phyloP scores from a whole-genome alignment of 345 rosid species.

The Aurinia saxatilis region DNA sequence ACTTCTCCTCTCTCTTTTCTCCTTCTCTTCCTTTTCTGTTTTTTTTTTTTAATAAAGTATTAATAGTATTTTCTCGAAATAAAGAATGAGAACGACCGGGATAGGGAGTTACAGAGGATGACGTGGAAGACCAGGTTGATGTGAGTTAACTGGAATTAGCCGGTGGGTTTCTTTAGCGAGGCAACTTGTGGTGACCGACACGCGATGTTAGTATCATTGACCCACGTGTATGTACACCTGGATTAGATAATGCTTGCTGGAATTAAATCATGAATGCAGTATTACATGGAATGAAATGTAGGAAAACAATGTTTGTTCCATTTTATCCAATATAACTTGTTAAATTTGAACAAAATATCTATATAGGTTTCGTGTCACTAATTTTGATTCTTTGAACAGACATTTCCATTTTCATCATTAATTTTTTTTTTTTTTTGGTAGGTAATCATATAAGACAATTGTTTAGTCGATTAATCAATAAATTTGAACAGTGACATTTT shows the following conservation, averaged over 20 bases:
- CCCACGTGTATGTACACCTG: slow-evolving; percentile 9
- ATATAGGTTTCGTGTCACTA: too few species aligned
- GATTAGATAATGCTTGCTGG: background rate
- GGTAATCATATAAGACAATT: too few species aligned
- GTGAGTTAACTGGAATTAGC: slow-evolving; percentile 5
- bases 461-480: too few species aligned
- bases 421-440: too few species aligned
- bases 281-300: too few species aligned
- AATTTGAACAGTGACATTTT: too few species aligned
- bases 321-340: too few species aligned
- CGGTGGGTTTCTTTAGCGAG: background rate
- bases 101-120: slow-evolving; percentile 10
- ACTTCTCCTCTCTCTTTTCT: slow-evolving; percentile 23
- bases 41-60: background rate
- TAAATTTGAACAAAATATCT: too few species aligned
- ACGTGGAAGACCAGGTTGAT: slow-evolving; percentile 10
- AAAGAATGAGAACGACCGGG: slow-evolving; percentile 3
- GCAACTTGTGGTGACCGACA: slow-evolving; percentile 1
- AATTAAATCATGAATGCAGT: too few species aligned
- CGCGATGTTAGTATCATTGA: background rate
- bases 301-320: too few species aligned
- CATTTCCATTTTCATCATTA: too few species aligned
- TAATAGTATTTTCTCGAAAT: slow-evolving; percentile 9
- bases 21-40: background rate
- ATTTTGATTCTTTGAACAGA: too few species aligned